Percentiles rank a stretch among this genome's conserved stretches.
phyloP scores from a whole-genome alignment of 1,284 basidiomycete species.

The Rugosomyces carneus region DNA sequence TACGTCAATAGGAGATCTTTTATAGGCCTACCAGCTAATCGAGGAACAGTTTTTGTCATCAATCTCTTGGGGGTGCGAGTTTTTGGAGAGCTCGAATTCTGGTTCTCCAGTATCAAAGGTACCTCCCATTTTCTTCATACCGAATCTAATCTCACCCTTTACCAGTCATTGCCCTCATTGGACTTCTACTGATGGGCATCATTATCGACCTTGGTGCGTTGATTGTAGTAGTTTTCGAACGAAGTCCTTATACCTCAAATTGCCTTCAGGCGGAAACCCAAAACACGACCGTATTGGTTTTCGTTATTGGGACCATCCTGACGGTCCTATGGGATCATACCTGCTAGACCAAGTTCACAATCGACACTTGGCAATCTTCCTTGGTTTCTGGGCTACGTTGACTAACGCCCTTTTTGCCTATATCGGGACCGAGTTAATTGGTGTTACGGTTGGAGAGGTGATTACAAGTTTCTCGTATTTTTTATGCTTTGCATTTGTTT shows the following conservation, averaged over 20 bases:
- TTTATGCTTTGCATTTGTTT: background rate
- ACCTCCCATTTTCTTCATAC: background rate
- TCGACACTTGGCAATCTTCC: slow-evolving; percentile 42
- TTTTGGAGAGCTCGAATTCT: slow-evolving; percentile 60
- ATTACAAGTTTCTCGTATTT: background rate
- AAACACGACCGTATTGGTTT: slow-evolving; percentile 60
- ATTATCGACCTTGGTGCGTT: slow-evolving; percentile 42
- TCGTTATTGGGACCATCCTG: slow-evolving; percentile 49
- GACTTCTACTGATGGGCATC: slow-evolving; percentile 55
- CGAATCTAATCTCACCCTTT: background rate
- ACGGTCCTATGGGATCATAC: slow-evolving; percentile 43
- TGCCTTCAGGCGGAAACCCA: slow-evolving; percentile 50
- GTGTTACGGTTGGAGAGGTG: slow-evolving; percentile 45
- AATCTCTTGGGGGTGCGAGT: slow-evolving; percentile 49
- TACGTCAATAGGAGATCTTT: slow-evolving; percentile 21
- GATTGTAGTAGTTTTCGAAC: background rate
- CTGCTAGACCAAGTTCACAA: slow-evolving; percentile 42
- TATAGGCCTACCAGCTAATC: slow-evolving; percentile 2
- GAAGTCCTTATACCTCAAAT: slow-evolving; percentile 1
- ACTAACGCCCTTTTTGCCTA: slow-evolving; percentile 42
- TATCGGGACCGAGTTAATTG: slow-evolving; percentile 44
- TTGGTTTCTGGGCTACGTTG: slow-evolving; percentile 56
- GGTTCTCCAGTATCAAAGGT: slow-evolving; percentile 48
- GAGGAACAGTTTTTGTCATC: slow-evolving; percentile 38
- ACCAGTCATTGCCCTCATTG: slow-evolving; percentile 49